These are phyloP conservation scores for Euphorbia schlechtendalii DNA, from an alignment of 441 rosid genomes.

Conservation along the genomic window DNA sequence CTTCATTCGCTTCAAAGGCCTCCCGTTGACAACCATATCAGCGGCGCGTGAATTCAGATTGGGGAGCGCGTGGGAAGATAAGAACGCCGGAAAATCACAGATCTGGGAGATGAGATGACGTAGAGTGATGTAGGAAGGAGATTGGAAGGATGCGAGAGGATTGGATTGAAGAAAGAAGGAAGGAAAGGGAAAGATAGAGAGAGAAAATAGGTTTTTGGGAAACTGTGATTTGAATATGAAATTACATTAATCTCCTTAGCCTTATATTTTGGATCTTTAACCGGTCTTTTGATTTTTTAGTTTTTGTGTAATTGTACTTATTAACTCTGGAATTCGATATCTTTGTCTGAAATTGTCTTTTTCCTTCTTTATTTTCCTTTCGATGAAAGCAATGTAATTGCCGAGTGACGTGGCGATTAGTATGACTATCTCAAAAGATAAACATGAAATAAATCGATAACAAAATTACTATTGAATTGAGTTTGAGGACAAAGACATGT, in stretches of 20 bases:
- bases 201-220: constrained; percentile 9
- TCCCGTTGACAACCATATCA: constrained; percentile 47
- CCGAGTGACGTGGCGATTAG: neutral
- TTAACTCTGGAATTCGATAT: neutral
- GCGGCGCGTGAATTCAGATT: constrained; percentile 20
- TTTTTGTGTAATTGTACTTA: too few relatives aligned
- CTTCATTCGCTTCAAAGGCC: constrained; percentile 58
- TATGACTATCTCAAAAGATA: too few relatives aligned
- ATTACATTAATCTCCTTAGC: neutral
- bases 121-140: neutral
- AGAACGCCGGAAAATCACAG: neutral
- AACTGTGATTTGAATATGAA: neutral
- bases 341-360: neutral
- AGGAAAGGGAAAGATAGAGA: neutral
- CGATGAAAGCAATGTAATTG: neutral
- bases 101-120: constrained; percentile 9
- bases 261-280: neutral
- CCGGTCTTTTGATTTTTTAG: neutral
- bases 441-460: too few relatives aligned
- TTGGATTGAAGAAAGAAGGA: neutral
- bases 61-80: constrained; percentile 7
- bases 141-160: neutral
- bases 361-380: neutral
- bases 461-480: too few relatives aligned
- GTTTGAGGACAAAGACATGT: too few relatives aligned